These are phyloP conservation scores for Syzygium malaccense DNA, from an alignment of 441 rosid genomes.

Conservation along the genomic window DNA sequence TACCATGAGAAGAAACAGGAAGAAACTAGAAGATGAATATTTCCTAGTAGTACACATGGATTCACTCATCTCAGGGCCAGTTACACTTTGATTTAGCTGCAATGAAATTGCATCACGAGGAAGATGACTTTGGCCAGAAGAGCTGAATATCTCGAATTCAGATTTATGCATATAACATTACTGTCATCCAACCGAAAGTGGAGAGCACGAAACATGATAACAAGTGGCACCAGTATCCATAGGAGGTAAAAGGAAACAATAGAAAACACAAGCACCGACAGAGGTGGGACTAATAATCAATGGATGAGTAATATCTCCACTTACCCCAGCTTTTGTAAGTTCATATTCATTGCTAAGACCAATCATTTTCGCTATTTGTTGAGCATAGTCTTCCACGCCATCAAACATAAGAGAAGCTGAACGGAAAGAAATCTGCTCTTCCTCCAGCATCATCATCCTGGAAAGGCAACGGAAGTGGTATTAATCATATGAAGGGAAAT, in stretches of 20 bases:
- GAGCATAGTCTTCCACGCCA: conserved; percentile 96
- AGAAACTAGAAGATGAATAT: neutral
- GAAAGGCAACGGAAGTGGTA: neutral
- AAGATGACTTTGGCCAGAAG: neutral
- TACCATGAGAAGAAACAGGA: neutral
- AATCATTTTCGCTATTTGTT: conserved; percentile 96
- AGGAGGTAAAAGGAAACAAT: neutral
- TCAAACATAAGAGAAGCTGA: conserved; percentile 85
- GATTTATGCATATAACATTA: neutral
- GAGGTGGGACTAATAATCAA: neutral
- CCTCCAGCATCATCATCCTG: conserved; percentile 99
- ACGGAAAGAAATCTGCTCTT: conserved; percentile 92
- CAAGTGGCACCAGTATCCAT: neutral
- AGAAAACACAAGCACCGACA: neutral
- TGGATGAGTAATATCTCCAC: conserved; percentile 7
- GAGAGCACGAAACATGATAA: neutral
- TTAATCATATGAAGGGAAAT: neutral
- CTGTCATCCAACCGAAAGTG: neutral
- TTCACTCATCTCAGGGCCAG: neutral
- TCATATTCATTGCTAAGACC: conserved; percentile 81
- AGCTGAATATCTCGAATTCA: neutral
- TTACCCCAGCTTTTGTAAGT: conserved; percentile 86
- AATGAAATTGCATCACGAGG: neutral
- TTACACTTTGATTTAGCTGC: neutral
- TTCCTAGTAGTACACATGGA: neutral